Conservation (phyloP, 2,329 filamentous ascomycete species). For the Cladophialophora yegresii region DNA sequence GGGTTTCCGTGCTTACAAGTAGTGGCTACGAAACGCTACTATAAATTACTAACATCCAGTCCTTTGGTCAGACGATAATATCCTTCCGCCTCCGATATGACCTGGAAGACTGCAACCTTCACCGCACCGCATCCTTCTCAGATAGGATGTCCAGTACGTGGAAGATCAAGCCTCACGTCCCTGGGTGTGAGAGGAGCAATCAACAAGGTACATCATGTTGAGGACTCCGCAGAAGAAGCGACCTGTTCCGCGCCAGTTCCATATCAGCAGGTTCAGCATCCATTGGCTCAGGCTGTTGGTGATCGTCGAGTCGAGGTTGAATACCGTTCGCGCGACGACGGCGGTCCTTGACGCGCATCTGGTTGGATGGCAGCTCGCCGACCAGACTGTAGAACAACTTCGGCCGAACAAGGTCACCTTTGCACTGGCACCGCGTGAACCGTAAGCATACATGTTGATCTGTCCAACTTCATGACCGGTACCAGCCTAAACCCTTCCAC, state of each 20-base stretch:
- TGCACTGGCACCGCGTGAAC: not conserved
- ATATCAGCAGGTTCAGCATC: conserved; percentile 38
- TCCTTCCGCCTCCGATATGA: not conserved
- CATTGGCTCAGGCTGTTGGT: conserved; percentile 42
- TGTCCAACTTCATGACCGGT: not conserved
- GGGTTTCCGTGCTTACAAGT: not conserved
- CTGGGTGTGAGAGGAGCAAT: conserved; percentile 49
- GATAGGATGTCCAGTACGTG: conserved; percentile 49
- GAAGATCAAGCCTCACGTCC: conserved; percentile 46
- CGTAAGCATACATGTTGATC: not conserved
- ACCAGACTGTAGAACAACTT: conserved; percentile 50
- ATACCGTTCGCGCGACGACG: conserved; percentile 54
- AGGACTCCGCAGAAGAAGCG: conserved; percentile 48
- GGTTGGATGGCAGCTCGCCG: conserved; percentile 56
- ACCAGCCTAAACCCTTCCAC: not conserved
- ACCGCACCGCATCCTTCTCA: conserved; percentile 42
- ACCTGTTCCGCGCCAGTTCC: conserved; percentile 42
- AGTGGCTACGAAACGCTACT: not conserved
- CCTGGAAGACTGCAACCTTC: conserved; percentile 37
- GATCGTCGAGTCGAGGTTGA: conserved; percentile 50
- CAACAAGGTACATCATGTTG: conserved; percentile 40
- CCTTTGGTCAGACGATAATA: not conserved
- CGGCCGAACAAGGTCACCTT: not conserved
- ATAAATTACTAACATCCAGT: not conserved
- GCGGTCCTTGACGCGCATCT: conserved; percentile 57